These are phyloP conservation scores for Komagataella ulmi DNA, from an alignment of 805 yeast species.

Conservation along the genomic window DNA sequence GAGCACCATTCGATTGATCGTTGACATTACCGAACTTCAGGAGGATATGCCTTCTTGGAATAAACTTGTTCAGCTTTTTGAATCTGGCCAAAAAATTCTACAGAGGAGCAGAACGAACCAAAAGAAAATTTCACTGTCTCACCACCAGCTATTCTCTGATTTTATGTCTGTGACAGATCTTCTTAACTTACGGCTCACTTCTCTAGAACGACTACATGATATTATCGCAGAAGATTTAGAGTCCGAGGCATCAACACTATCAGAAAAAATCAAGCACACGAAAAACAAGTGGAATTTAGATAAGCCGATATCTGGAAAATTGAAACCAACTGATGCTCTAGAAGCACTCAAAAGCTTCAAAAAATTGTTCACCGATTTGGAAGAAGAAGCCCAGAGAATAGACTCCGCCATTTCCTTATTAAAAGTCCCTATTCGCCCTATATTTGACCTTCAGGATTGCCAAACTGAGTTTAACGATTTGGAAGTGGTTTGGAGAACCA, in stretches of 20 bases:
- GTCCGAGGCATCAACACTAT: constrained; percentile 23
- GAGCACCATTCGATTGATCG: constrained; percentile 23
- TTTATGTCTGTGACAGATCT: constrained; percentile 26
- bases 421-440: constrained; percentile 16
- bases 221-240: constrained; percentile 26
- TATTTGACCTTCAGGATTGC: constrained; percentile 17
- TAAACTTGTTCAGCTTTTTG: constrained; percentile 8
- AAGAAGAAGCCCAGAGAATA: constrained; percentile 9
- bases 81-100: constrained; percentile 15
- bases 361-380: constrained; percentile 8
- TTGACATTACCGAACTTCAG: constrained; percentile 20
- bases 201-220: constrained; percentile 29
- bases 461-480: constrained; percentile 41
- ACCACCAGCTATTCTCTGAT: constrained; percentile 49
- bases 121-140: constrained; percentile 40
- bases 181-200: constrained; percentile 17
- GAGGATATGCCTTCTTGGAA: constrained; percentile 11
- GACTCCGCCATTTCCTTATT: constrained; percentile 20
- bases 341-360: constrained; percentile 27
- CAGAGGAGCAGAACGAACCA: constrained; percentile 30
- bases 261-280: constrained; percentile 17
- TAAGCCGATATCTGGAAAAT: constrained; percentile 30
- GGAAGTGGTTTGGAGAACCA: constrained; percentile 48
- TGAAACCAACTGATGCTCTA: constrained; percentile 12
- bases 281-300: constrained; percentile 32